Conservation (phyloP, 164 flowering plant genomes). For the Hamamelis virginiana region DNA sequence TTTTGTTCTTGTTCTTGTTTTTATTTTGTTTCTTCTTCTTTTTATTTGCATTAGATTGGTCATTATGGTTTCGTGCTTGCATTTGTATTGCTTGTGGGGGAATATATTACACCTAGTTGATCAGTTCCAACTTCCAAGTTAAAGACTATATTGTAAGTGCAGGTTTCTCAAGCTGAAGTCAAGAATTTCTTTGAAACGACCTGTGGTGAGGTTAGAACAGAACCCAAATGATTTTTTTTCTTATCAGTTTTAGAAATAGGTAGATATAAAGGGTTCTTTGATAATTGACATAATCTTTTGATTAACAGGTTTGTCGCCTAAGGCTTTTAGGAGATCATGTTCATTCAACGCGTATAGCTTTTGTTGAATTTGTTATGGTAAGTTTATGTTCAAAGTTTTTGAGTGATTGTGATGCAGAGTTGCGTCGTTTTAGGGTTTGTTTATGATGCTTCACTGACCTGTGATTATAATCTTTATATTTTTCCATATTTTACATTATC, state of each 20-base stretch:
- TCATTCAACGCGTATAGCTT: constrained; percentile 81
- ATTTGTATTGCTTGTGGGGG: not conserved
- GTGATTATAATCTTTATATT: too few relatives aligned
- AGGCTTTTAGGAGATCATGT: constrained; percentile 80
- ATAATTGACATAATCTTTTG: constrained; percentile 2
- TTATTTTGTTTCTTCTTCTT: too few relatives aligned
- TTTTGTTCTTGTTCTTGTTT: too few relatives aligned
- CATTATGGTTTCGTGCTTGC: not conserved
- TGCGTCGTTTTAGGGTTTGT: not conserved
- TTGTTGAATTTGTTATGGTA: constrained; percentile 70
- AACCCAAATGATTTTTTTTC: not conserved
- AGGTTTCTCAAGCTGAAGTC: constrained; percentile 52
- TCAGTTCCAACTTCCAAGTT: not conserved
- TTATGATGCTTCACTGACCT: not conserved
- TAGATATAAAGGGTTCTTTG: not conserved
- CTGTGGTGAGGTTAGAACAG: constrained; percentile 44
- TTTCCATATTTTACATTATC: too few relatives aligned
- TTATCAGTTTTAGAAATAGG: not conserved
- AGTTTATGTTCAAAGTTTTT: constrained; percentile 15
- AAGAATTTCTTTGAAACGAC: constrained; percentile 43
- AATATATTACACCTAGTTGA: not conserved
- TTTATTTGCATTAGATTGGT: not conserved
- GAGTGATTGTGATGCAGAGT: not conserved
- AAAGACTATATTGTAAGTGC: constrained; percentile 7
- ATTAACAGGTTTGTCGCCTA: constrained; percentile 63